Percentiles rank a stretch among this genome's conserved stretches.
Conservation (phyloP, 306 rosid genomes). For the Dalbergia cultrata region DNA sequence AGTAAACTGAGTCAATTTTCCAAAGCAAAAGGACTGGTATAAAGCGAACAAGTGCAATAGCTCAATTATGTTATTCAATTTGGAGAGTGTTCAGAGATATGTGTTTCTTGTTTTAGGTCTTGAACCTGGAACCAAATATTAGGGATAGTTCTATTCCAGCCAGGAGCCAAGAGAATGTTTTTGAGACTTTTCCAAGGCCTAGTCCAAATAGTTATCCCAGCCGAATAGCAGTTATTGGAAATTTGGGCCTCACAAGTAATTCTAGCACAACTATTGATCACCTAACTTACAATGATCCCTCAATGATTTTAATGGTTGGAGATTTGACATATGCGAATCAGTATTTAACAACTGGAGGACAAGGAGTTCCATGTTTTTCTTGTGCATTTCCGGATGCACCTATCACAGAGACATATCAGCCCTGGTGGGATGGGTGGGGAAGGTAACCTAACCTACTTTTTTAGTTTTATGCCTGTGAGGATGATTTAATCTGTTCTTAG, state of each 20-base stretch:
- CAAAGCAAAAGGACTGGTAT: constrained; percentile 28
- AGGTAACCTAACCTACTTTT: constrained; percentile 61
- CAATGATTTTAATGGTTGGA: constrained; percentile 83
- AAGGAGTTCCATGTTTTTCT: constrained; percentile 81
- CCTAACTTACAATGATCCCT: constrained; percentile 79
- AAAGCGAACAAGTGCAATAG: constrained; percentile 19
- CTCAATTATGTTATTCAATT: constrained; percentile 4
- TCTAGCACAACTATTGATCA: constrained; percentile 86
- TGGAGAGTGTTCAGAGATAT: constrained; percentile 12
- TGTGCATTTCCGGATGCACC: constrained; percentile 92
- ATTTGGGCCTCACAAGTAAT: constrained; percentile 91
- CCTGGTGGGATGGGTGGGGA: constrained; percentile 99
- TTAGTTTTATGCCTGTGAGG: not conserved
- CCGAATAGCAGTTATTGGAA: constrained; percentile 84
- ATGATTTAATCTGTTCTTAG: constrained; percentile 11
- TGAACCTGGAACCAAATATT: constrained; percentile 76
- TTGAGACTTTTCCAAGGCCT: constrained; percentile 68
- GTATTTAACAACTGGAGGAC: constrained; percentile 88
- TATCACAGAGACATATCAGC: constrained; percentile 86
- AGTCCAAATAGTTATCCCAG: constrained; percentile 64
- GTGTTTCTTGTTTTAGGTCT: constrained; percentile 69
- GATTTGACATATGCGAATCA: constrained; percentile 87
- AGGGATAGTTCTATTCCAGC: constrained; percentile 82
- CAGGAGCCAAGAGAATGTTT: constrained; percentile 75
- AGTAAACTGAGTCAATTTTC: not conserved